Percentiles rank a stretch among this genome's conserved stretches.
Evolutionary conservation across 345 rosid genomes (phyloP).

Genomic region (Dipteronia sinensis): DNA sequence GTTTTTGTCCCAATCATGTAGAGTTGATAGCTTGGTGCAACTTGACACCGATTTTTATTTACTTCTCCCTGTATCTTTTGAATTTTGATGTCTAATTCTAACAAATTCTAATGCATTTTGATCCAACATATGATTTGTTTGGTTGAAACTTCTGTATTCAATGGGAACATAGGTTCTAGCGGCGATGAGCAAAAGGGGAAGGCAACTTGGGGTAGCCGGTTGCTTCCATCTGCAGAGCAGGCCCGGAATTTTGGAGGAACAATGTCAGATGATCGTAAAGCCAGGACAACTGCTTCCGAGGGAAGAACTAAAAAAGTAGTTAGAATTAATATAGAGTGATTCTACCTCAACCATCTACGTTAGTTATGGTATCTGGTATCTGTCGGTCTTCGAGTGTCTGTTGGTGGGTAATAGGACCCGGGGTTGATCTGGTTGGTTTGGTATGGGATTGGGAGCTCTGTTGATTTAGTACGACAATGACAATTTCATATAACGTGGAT

Average conservation of each 20-base stretch:
- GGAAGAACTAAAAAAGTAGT: conserved; percentile 57
- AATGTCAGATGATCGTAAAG: not conserved
- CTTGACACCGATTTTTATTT: no score
- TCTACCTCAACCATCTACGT: not conserved
- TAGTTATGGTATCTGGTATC: not conserved
- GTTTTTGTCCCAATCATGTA: no score
- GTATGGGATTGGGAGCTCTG: no score
- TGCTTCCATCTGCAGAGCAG: conserved; percentile 39
- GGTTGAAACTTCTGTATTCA: not conserved
- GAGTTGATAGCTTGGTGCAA: no score
- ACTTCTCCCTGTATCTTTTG: no score
- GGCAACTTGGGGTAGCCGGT: conserved; percentile 35
- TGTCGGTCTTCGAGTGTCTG: not conserved
- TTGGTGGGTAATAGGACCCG: not conserved
- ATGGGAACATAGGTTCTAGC: conserved; percentile 36
- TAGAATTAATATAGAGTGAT: conserved; percentile 74
- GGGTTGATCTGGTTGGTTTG: not conserved
- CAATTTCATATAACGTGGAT: not conserved
- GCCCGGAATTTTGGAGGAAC: conserved; percentile 9
- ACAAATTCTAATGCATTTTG: not conserved
- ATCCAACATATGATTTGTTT: not conserved
- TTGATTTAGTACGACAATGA: no score
- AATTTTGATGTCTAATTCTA: not conserved
- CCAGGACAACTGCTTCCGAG: conserved; percentile 21
- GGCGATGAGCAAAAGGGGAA: conserved; percentile 17